Percentiles rank a stretch among this genome's conserved stretches.
Conservation (phyloP, 805 yeast species). For the Candida namnaoensis region DNA sequence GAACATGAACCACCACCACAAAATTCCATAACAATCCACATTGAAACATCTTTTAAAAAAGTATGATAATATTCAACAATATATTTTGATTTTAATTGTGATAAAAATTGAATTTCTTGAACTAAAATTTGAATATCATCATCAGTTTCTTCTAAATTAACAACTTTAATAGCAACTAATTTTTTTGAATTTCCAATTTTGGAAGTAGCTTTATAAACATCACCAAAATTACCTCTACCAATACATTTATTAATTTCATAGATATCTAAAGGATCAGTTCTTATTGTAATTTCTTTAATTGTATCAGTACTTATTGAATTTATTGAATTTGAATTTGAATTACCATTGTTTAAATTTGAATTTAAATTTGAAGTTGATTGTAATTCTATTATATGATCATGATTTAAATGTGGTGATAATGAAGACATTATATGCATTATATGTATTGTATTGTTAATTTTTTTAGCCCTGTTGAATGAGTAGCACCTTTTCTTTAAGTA, state of each 20-base stretch:
- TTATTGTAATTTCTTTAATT: too few relatives aligned
- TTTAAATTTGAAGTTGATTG: too few relatives aligned
- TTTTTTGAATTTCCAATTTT: conserved; percentile 19
- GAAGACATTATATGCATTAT: too few relatives aligned
- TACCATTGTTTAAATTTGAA: too few relatives aligned
- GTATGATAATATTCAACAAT: conserved; percentile 65
- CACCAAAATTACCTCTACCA: conserved; percentile 84
- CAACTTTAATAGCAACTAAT: conserved; percentile 77
- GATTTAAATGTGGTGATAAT: too few relatives aligned
- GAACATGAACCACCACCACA: conserved; percentile 94
- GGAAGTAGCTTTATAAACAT: conserved; percentile 52
- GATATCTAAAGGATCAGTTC: conserved; percentile 16
- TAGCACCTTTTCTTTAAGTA: too few relatives aligned
- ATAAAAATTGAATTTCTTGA: conserved; percentile 72
- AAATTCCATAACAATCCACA: conserved; percentile 92
- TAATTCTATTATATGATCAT: too few relatives aligned
- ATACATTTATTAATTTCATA: conserved; percentile 42
- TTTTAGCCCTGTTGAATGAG: too few relatives aligned
- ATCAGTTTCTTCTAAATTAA: conserved; percentile 69
- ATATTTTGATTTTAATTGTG: conserved; percentile 48
- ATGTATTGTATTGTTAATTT: too few relatives aligned
- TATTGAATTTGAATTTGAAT: background rate
- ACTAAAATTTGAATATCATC: conserved; percentile 67
- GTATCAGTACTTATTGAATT: background rate
- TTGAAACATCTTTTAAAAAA: conserved; percentile 49